Evolutionary conservation across 805 yeast species (phyloP), one percentile per base, ranked within the genome.

Genomic region (Myxozyma monticola): DNA sequence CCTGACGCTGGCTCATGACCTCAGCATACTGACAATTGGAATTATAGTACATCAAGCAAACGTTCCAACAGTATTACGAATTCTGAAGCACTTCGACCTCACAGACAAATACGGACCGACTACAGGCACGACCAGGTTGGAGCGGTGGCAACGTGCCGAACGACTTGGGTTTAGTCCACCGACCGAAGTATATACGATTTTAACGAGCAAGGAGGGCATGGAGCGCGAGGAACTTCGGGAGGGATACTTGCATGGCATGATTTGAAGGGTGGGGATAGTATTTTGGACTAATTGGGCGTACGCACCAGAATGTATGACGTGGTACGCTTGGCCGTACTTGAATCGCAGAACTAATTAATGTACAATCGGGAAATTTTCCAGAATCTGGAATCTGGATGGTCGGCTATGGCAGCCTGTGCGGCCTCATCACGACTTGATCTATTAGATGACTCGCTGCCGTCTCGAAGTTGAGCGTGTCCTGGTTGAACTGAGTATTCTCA

Each of bases 141-240:
- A 68, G 31, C 59, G 76, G 18, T 71, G 73, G 73, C 38, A 65
- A 4, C 55, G 76, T 22, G 75, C 76, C 1, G 48, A 59, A 6
- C 56, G 52, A 35, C 54, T 71, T 42, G 71, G 72, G 2, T 59
- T 65, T 28, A 48, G 61, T 7, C 76, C 76, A 2, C 76, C 76
- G 4, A 34, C 18, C 2, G 54, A 60, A 2, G 64, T 71, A 2
- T 55, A 59, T 42, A 55, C 57, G 28, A 64, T 71, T 12, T 60
- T 71, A 29, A 45, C 43, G 4, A 47, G 51, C 21, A 31, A 20
- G 34, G 60, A 57, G 34, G 60, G 60, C 4, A 37, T 36, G n/a
- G 42, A 41, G 14, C 28, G 21, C n/a, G 48, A 40, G 17, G 40
- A 29, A 17, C 33, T 42, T 3, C 28, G 45, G 14, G 48, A 55